phyloP scores from a whole-genome alignment of 495 filamentous ascomycete genomes.

The Xylaria bambusicola region DNA sequence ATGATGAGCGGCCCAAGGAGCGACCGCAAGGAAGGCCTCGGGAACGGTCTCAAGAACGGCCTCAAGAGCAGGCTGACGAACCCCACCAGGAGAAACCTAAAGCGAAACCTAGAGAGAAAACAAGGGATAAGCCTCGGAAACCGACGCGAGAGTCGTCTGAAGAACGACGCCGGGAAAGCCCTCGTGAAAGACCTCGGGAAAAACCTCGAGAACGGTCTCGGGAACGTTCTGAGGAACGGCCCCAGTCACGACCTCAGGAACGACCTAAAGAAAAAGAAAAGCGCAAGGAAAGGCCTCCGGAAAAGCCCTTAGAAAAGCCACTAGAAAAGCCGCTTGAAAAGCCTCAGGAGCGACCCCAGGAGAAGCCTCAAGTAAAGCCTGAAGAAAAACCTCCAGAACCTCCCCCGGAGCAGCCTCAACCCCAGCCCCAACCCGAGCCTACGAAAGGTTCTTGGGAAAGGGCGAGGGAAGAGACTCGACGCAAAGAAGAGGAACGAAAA shows the following conservation, averaged over 20 bases:
- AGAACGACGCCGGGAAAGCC: too few relatives aligned
- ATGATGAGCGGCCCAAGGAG: not conserved
- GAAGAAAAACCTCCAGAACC: slow-evolving; percentile 19
- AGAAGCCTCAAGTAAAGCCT: slow-evolving; percentile 17
- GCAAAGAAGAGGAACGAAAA: slow-evolving; percentile 63
- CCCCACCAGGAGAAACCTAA: too few relatives aligned
- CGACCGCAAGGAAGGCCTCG: not conserved
- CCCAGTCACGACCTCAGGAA: not conserved
- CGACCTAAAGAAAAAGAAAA: not conserved
- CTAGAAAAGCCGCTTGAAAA: slow-evolving; percentile 3
- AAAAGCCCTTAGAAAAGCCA: not conserved
- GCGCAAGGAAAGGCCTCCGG: too few relatives aligned
- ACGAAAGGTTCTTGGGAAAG: slow-evolving; percentile 65
- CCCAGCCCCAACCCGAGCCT: slow-evolving; percentile 17
- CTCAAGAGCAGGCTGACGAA: slow-evolving; percentile 13
- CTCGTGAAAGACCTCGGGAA: slow-evolving; percentile 22
- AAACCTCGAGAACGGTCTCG: not conserved
- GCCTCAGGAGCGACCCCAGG: slow-evolving; percentile 18
- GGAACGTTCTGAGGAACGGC: not conserved
- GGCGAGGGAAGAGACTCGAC: slow-evolving; percentile 67
- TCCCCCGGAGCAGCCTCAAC: not conserved
- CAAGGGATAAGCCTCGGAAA: too few relatives aligned
- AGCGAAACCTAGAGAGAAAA: too few relatives aligned
- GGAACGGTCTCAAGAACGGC: not conserved
- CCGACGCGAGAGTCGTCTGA: too few relatives aligned